phyloP scores from a whole-genome alignment of 2,329 filamentous ascomycete genomes.

The Exophiala mesophila region DNA sequence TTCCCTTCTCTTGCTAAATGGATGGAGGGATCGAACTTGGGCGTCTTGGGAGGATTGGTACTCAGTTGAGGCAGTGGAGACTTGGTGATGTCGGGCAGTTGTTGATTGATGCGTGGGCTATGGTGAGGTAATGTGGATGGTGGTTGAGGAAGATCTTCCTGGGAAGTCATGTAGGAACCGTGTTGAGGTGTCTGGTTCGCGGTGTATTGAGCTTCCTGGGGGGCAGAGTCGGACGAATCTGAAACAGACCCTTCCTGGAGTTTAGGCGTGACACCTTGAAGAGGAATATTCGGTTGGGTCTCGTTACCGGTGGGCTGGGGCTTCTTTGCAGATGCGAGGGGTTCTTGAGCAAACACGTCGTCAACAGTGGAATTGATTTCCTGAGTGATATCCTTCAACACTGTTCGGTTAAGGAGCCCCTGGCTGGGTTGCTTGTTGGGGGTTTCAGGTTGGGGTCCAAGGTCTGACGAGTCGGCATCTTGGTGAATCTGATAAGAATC shows the following conservation, averaged over 20 bases:
- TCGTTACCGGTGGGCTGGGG: too few species aligned
- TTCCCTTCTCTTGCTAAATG: slow-evolving; percentile 15
- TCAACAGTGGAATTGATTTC: slow-evolving; percentile 18
- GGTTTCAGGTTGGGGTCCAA: neutral
- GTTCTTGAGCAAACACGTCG: slow-evolving; percentile 10
- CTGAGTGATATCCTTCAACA: slow-evolving; percentile 25
- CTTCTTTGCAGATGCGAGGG: slow-evolving; percentile 8
- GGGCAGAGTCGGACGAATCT: neutral
- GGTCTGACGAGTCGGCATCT: slow-evolving; percentile 13
- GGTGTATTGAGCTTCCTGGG: too few species aligned
- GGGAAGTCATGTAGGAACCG: neutral
- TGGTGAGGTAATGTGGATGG: neutral
- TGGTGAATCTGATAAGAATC: slow-evolving; percentile 19
- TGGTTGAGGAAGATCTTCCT: slow-evolving; percentile 1
- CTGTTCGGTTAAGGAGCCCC: slow-evolving; percentile 12
- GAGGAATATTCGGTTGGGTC: too few species aligned
- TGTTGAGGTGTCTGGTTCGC: neutral
- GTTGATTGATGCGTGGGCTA: neutral
- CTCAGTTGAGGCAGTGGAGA: neutral
- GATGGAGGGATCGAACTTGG: slow-evolving; percentile 27
- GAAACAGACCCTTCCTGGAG: neutral
- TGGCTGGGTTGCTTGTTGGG: slow-evolving; percentile 5
- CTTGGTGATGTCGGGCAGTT: neutral
- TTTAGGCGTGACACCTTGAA: too few species aligned
- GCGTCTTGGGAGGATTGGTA: slow-evolving; percentile 19